Evolutionary conservation across 305 asterid species (phyloP).

Genomic region (Ajuga reptans): DNA sequence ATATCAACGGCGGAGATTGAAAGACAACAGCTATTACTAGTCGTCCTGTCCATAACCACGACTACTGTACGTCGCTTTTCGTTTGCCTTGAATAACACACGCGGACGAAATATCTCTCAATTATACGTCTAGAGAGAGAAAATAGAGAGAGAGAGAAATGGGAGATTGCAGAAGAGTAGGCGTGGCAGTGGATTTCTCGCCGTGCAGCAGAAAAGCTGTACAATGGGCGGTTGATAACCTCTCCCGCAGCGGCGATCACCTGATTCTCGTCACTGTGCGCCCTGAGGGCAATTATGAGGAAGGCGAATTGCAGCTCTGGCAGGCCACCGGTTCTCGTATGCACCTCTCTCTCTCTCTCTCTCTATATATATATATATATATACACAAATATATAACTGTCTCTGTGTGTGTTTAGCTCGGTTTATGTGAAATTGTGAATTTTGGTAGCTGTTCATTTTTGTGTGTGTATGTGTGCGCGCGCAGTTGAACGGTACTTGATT

Average conservation of each 20-base stretch:
- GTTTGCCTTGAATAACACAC: neutral
- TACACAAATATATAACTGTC: neutral
- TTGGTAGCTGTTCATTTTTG: no score
- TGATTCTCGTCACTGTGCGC: conserved; percentile 50
- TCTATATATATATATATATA: neutral
- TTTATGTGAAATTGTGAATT: no score
- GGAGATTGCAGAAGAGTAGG: conserved; percentile 60
- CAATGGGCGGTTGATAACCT: conserved; percentile 70
- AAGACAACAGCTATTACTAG: neutral
- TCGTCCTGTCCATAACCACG: neutral
- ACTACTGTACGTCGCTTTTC: neutral
- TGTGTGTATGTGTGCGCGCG: no score
- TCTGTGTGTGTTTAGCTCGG: neutral
- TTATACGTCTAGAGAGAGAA: conserved; percentile 8
- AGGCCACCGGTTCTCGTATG: conserved; percentile 86
- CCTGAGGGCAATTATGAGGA: conserved; percentile 63
- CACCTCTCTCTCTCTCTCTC: neutral
- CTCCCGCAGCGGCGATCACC: conserved; percentile 60
- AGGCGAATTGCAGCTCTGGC: conserved; percentile 96
- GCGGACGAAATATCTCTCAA: neutral
- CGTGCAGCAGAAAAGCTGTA: conserved; percentile 69
- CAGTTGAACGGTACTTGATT: no score
- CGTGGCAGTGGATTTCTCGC: conserved; percentile 76
- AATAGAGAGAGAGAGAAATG: conserved; percentile 34
- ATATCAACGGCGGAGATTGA: neutral